Evolutionary conservation across 2,329 filamentous ascomycete species (phyloP), one percentile per base, ranked within the genome.

Genomic region (Calonectria pteridis): DNA sequence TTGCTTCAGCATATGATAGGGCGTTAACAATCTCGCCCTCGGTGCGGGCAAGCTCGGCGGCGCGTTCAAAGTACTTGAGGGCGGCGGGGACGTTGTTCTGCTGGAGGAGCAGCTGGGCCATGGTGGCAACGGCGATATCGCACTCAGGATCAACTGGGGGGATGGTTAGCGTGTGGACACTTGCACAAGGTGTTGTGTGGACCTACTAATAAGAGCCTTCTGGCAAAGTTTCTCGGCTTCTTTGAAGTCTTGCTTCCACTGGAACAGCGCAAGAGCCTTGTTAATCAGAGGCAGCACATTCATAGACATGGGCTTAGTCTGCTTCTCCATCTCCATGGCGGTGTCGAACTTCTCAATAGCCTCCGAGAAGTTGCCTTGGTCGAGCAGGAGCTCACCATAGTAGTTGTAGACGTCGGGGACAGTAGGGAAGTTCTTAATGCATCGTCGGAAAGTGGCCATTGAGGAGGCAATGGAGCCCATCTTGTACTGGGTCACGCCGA

Each of bases 321-420:
- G 93, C 89, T 97, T 97, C 91, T 99, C 97, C 93, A 98, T 96
- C 83, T 98, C 96, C 78, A 98, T 96, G n/a, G 97, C 97, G 31
- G 93, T 97, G 84, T 99, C 97, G 82, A 99, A 99, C 87, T 98
- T 98, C 87, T 98, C 94, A 76, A 99, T 95, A 31, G 97, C 97
- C 84, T 99, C 96, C 73, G 94, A 89, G 86, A 93, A 98, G 86
- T 98, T 98, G 86, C 95, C 93, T 88, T 98, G 97, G 88, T 99
- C 97, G 68, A 99, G 92, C 72, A 99, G 90, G 71, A 99, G 91
- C 88, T 99, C 97, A 81, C 97, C 97, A 82, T 98, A 98, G 91
- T 99, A 99, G 90, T 99, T 99, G 90, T 98, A 99, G 50, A 98
- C 97, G 83, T 99, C 97, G 7, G 96, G 96, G 14, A 98, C 95